Evolutionary conservation across 257 asterid species (phyloP).

Genomic region (Voacanga thouarsii): DNA sequence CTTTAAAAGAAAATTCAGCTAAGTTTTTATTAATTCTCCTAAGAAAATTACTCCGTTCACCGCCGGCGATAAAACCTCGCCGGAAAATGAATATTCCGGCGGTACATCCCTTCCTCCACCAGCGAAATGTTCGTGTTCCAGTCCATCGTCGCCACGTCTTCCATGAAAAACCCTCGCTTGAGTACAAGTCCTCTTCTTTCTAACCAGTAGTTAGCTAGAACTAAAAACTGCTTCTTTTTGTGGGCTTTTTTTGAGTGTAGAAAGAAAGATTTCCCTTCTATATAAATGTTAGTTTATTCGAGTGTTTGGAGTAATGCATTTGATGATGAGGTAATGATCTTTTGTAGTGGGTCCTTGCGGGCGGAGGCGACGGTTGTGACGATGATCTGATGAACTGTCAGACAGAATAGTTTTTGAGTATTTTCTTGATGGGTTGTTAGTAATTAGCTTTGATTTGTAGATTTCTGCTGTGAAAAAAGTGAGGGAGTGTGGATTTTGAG

Average conservation of each 20-base stretch:
- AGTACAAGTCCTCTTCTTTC: slow-evolving; percentile 6
- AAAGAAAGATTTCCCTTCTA: not conserved
- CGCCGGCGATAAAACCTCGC: slow-evolving; percentile 37
- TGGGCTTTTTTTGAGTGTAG: slow-evolving; percentile 1
- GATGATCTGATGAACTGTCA: slow-evolving; percentile 1
- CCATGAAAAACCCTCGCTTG: slow-evolving; percentile 47
- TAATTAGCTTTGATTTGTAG: slow-evolving; percentile 9
- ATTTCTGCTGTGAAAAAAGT: not conserved
- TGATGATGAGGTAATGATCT: not conserved
- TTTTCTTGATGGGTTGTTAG: not conserved
- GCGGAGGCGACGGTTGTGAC: not conserved
- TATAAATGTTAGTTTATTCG: not conserved
- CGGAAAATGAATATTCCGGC: slow-evolving; percentile 58
- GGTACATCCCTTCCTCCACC: slow-evolving; percentile 14
- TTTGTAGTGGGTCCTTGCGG: not conserved
- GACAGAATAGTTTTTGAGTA: not conserved
- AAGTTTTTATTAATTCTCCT: not conserved
- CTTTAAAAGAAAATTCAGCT: not conserved
- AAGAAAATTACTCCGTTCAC: not conserved
- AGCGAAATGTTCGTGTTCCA: slow-evolving; percentile 39
- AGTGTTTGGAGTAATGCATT: slow-evolving; percentile 1
- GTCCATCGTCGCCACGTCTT: slow-evolving; percentile 67
- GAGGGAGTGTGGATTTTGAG: not conserved
- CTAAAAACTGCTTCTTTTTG: not conserved
- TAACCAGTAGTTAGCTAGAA: slow-evolving; percentile 4